Evolutionary conservation across 2,329 filamentous ascomycete genomes (phyloP).

Genomic region (Alternaria postmessia): DNA sequence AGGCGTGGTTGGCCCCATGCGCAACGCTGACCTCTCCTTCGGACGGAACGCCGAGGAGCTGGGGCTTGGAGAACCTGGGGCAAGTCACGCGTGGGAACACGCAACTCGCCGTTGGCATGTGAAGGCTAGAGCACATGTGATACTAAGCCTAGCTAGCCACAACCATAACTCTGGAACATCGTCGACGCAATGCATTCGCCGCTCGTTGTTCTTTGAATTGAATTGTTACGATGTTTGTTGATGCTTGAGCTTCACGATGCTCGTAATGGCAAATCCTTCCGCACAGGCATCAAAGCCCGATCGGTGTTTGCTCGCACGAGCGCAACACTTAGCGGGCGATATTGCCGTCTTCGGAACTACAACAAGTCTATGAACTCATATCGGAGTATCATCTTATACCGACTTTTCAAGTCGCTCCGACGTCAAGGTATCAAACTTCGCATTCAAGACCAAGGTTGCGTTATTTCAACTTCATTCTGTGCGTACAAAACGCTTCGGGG

Average conservation of each 20-base stretch:
- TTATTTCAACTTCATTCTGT: background rate
- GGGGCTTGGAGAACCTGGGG: constrained; percentile 27
- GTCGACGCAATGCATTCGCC: constrained; percentile 3
- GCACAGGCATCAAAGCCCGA: constrained; percentile 31
- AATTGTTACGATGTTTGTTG: background rate
- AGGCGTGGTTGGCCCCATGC: constrained; percentile 19
- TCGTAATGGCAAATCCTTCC: constrained; percentile 30
- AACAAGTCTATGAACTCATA: background rate
- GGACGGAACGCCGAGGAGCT: constrained; percentile 17
- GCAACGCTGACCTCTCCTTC: constrained; percentile 17
- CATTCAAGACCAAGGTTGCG: background rate
- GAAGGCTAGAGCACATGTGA: constrained; percentile 26
- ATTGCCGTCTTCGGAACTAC: constrained; percentile 26
- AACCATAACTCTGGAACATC: background rate
- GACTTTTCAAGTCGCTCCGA: constrained; percentile 1
- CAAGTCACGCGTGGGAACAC: constrained; percentile 26
- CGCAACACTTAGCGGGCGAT: constrained; percentile 24
- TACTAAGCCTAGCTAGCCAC: constrained; percentile 8
- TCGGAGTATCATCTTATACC: background rate
- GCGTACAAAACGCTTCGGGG: background rate
- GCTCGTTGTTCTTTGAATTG: background rate
- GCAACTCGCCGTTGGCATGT: constrained; percentile 28
- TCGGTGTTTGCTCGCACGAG: constrained; percentile 36
- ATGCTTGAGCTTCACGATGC: constrained; percentile 11
- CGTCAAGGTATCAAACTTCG: background rate